Conservation (phyloP, 495 filamentous ascomycete genomes). For the Rostrohypoxylon terebratum region DNA sequence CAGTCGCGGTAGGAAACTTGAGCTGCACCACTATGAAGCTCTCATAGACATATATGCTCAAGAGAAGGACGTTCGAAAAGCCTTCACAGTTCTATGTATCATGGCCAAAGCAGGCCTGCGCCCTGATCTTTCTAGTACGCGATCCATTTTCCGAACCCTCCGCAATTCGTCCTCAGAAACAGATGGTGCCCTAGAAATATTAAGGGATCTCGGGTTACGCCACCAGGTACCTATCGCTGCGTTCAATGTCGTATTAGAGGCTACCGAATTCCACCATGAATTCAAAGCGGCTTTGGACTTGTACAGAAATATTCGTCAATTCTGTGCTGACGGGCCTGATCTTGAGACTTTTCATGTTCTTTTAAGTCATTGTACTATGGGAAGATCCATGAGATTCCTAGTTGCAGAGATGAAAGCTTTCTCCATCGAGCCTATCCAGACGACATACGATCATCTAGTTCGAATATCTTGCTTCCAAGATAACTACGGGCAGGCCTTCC, state of each 20-base stretch:
- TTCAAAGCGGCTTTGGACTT: constrained; percentile 70
- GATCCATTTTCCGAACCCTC: constrained; percentile 63
- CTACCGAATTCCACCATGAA: constrained; percentile 54
- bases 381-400: constrained; percentile 73
- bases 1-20: constrained; percentile 63
- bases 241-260: constrained; percentile 73
- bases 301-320: constrained; percentile 75
- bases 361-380: constrained; percentile 69
- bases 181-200: constrained; percentile 62
- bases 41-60: constrained; percentile 75
- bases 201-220: constrained; percentile 63
- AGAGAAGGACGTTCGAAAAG: constrained; percentile 64
- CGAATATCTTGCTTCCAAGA: constrained; percentile 69
- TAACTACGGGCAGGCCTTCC: constrained; percentile 68
- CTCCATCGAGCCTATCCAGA: constrained; percentile 66
- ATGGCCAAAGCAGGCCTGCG: constrained; percentile 71
- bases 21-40: constrained; percentile 78
- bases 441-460: constrained; percentile 77
- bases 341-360: constrained; percentile 74
- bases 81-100: constrained; percentile 72
- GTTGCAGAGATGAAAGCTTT: constrained; percentile 78
- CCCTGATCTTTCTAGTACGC: constrained; percentile 65
- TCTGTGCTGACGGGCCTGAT: constrained; percentile 69
- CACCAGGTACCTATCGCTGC: constrained; percentile 65
- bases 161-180: constrained; percentile 45